Conservation (phyloP, 140 eudicot species). For the Oenanthe javanica region DNA sequence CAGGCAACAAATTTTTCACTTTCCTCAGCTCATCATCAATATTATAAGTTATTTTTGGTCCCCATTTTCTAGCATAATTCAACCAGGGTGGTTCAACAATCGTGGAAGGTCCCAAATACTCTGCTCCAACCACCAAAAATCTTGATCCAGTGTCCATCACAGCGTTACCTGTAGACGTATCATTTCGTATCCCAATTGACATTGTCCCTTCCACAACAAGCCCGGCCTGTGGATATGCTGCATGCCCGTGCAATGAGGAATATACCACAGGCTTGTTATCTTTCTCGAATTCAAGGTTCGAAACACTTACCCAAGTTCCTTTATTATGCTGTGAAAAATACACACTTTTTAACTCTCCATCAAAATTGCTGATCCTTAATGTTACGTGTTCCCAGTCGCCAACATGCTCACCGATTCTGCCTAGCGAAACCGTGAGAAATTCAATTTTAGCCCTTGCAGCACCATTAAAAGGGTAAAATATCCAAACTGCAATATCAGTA, state of each 20-base stretch:
- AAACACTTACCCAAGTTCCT: slow-evolving; percentile 45
- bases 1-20: slow-evolving; percentile 26
- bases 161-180: slow-evolving; percentile 21
- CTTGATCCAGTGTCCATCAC: slow-evolving; percentile 34
- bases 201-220: slow-evolving; percentile 27
- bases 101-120: slow-evolving; percentile 19
- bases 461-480: slow-evolving; percentile 58
- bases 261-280: slow-evolving; percentile 42
- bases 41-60: slow-evolving; percentile 39
- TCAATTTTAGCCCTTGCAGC: slow-evolving; percentile 48
- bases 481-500: slow-evolving; percentile 46
- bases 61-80: slow-evolving; percentile 47
- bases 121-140: slow-evolving; percentile 31
- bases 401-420: slow-evolving; percentile 49
- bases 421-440: slow-evolving; percentile 30
- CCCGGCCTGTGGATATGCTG: slow-evolving; percentile 34
- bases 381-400: slow-evolving; percentile 63
- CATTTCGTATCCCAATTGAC: slow-evolving; percentile 42
- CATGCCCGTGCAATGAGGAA: slow-evolving; percentile 38
- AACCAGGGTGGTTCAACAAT: slow-evolving; percentile 55
- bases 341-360: slow-evolving; percentile 34
- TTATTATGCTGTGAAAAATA: slow-evolving; percentile 43
- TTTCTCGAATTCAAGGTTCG: slow-evolving; percentile 30
- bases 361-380: slow-evolving; percentile 41
- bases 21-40: slow-evolving; percentile 28